phyloP scores from a whole-genome alignment of 1,139 yeast genomes.

The Diutina rugosa region DNA sequence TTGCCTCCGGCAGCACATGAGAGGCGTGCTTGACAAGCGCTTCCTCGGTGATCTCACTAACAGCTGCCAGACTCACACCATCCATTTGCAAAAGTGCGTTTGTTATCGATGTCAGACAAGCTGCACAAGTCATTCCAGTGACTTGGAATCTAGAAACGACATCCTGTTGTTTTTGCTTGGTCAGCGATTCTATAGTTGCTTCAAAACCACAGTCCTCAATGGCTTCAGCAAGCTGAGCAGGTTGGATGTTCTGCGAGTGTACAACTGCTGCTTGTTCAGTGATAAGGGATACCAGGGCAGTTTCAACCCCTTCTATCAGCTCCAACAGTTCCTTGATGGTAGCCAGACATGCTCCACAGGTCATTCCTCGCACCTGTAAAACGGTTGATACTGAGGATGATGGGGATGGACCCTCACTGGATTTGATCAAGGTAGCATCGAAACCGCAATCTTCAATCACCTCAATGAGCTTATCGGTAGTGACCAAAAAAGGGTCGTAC shows the following conservation, averaged over 20 bases:
- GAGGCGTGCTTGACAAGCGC: constrained; percentile 41
- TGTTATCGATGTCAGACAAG: constrained; percentile 60
- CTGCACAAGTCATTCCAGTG: constrained; percentile 80
- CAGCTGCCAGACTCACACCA: constrained; percentile 42
- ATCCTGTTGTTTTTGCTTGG: background rate
- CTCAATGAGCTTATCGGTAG: constrained; percentile 24
- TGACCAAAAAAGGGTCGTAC: constrained; percentile 20
- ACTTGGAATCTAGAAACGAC: constrained; percentile 19
- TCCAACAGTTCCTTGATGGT: constrained; percentile 16
- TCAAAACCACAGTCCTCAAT: constrained; percentile 28
- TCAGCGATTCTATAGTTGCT: constrained; percentile 7
- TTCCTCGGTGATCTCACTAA: constrained; percentile 65
- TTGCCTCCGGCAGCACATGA: constrained; percentile 16
- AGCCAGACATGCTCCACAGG: constrained; percentile 25
- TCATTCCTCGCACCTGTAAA: constrained; percentile 17
- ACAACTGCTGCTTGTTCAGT: constrained; percentile 22
- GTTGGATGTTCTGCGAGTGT: constrained; percentile 7
- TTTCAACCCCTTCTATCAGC: constrained; percentile 12
- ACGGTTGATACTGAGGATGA: background rate
- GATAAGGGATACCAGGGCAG: constrained; percentile 19
- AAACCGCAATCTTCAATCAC: constrained; percentile 69
- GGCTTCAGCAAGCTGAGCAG: constrained; percentile 7
- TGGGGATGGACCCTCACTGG: background rate
- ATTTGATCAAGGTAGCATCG: constrained; percentile 24
- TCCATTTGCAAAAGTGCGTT: constrained; percentile 30